Evolutionary conservation across 805 yeast species (phyloP).

Genomic region (Jamesozyma piceae): DNA sequence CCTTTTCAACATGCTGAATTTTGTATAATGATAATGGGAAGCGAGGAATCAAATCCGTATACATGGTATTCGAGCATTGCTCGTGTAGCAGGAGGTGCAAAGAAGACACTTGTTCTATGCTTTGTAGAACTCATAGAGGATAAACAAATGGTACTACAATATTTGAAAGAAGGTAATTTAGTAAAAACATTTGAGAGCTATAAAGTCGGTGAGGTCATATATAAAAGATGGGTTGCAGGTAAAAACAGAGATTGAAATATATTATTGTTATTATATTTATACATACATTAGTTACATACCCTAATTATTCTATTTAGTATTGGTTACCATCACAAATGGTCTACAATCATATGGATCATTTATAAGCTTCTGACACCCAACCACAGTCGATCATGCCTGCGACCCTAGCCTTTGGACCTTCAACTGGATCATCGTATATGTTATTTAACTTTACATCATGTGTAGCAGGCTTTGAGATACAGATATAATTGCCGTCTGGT

Average conservation of each 20-base stretch:
- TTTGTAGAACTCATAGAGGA: slow-evolving; percentile 50
- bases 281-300: slow-evolving; percentile 1
- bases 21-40: slow-evolving; percentile 40
- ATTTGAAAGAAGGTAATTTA: slow-evolving; percentile 14
- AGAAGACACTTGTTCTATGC: slow-evolving; percentile 61
- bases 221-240: slow-evolving; percentile 79
- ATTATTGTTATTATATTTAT: not conserved
- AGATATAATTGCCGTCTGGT: slow-evolving; percentile 57
- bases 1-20: slow-evolving; percentile 92
- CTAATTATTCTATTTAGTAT: not conserved
- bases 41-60: slow-evolving; percentile 32
- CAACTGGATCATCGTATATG: slow-evolving; percentile 37
- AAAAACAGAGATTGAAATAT: slow-evolving; percentile 58
- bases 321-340: not conserved
- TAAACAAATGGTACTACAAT: slow-evolving; percentile 23
- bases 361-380: slow-evolving; percentile 69
- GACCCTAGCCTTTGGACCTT: slow-evolving; percentile 37
- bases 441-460: slow-evolving; percentile 30
- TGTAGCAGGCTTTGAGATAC: slow-evolving; percentile 74
- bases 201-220: slow-evolving; percentile 56
- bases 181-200: slow-evolving; percentile 29
- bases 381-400: slow-evolving; percentile 69
- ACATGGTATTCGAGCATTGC: slow-evolving; percentile 59
- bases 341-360: slow-evolving; percentile 9
- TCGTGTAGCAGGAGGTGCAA: slow-evolving; percentile 81